Conservation (phyloP, 179 eudicot species). For the Pouteria campechiana region DNA sequence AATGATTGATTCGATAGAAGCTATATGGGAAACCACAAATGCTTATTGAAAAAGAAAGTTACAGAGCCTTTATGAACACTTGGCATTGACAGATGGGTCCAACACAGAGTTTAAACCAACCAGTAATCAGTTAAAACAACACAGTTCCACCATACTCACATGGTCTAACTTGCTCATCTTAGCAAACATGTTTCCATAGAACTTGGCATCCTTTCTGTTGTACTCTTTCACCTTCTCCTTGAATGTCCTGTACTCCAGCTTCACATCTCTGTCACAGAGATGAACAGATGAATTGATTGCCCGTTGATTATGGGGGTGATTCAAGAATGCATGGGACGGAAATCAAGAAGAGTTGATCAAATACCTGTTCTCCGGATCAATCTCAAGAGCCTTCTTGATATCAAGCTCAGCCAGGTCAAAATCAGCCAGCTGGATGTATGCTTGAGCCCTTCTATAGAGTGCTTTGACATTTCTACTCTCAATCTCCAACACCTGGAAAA, state of each 20-base stretch:
- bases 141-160: no score
- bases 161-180: conserved; percentile 16
- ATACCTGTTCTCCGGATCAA: conserved; percentile 51
- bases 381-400: conserved; percentile 53
- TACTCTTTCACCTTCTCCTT: conserved; percentile 48
- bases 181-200: conserved; percentile 43
- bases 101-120: no score
- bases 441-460: conserved; percentile 57
- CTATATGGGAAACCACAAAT: no score
- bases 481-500: conserved; percentile 29
- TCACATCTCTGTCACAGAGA: conserved; percentile 63
- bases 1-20: no score
- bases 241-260: conserved; percentile 17
- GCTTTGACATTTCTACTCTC: conserved; percentile 49
- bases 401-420: conserved; percentile 42
- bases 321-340: not conserved
- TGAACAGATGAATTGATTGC: not conserved
- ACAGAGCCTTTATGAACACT: no score
- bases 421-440: conserved; percentile 35
- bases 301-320: not conserved
- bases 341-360: not conserved
- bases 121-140: no score
- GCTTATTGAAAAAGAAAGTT: no score
- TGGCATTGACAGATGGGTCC: no score
- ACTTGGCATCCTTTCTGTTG: conserved; percentile 46